These are phyloP conservation scores for Pseudogymnoascus sp. DNA, from an alignment of 2,329 filamentous ascomycete genomes.

Conservation along the genomic window DNA sequence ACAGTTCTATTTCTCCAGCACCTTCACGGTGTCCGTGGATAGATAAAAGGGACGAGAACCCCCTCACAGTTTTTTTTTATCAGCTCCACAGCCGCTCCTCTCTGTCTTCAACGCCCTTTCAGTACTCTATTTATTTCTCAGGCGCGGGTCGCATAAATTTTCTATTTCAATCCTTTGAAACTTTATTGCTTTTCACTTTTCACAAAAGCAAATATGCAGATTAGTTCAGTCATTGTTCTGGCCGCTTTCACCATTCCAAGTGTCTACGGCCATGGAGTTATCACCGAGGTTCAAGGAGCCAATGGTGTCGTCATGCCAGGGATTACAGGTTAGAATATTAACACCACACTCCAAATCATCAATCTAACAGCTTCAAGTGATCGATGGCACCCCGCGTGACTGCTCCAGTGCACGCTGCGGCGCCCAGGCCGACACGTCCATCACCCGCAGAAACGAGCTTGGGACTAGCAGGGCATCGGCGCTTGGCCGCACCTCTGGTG, in stretches of 20 bases:
- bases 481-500: conserved; percentile 55
- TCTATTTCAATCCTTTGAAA: conserved; percentile 1
- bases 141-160: conserved; percentile 9
- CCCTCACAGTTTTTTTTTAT: neutral
- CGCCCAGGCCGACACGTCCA: conserved; percentile 61
- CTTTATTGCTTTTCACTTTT: neutral
- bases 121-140: neutral
- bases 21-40: neutral
- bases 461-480: conserved; percentile 44
- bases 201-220: conserved; percentile 36
- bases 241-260: conserved; percentile 36
- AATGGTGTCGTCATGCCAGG: conserved; percentile 57
- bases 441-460: conserved; percentile 56
- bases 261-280: conserved; percentile 49
- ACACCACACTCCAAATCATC: conserved; percentile 13
- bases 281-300: conserved; percentile 47
- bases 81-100: neutral
- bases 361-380: conserved; percentile 32
- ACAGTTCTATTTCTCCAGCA: neutral
- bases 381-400: conserved; percentile 60
- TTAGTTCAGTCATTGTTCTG: conserved; percentile 37
- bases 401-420: conserved; percentile 53
- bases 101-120: neutral
- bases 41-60: neutral
- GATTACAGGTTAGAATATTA: conserved; percentile 38